Conservation (phyloP, 1,284 basidiomycete species). For the Microstroma glucosiphilum region DNA sequence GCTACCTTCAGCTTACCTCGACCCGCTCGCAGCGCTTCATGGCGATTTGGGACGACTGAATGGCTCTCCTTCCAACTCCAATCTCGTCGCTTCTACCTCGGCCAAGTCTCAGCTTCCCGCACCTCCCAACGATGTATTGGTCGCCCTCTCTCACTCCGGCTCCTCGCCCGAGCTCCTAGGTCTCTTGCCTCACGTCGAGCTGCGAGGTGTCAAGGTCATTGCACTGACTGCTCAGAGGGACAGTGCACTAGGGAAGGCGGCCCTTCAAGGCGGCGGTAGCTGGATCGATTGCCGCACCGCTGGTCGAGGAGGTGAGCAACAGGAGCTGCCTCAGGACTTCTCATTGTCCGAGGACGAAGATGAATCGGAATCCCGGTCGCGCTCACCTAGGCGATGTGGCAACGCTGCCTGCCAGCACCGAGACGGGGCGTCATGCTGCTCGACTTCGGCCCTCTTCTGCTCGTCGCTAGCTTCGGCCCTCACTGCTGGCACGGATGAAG, state of each 20-base stretch:
- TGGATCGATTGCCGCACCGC: constrained; percentile 48
- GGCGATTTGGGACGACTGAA: constrained; percentile 51
- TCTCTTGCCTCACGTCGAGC: constrained; percentile 47
- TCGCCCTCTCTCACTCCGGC: constrained; percentile 52
- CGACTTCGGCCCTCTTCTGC: neutral
- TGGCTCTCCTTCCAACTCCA: neutral
- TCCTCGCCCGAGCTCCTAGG: constrained; percentile 49
- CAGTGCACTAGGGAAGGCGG: constrained; percentile 43
- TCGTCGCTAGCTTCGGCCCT: neutral
- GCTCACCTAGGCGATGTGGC: neutral
- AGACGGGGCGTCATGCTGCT: neutral
- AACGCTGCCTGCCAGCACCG: neutral
- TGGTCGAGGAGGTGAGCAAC: constrained; percentile 1
- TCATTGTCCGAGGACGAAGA: neutral
- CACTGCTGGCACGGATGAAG: constrained; percentile 3
- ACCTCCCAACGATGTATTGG: constrained; percentile 48
- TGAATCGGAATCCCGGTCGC: neutral
- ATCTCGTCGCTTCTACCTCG: neutral
- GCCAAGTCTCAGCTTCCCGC: constrained; percentile 10
- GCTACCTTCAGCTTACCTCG: constrained; percentile 50
- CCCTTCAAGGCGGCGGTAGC: constrained; percentile 25
- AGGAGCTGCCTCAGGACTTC: neutral
- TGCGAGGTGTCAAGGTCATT: constrained; percentile 45
- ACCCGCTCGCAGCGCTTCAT: constrained; percentile 52
- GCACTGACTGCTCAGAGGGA: constrained; percentile 48